phyloP scores from a whole-genome alignment of 192 early-diverging fungal genomes.

The Dimargaris cristalligena region DNA sequence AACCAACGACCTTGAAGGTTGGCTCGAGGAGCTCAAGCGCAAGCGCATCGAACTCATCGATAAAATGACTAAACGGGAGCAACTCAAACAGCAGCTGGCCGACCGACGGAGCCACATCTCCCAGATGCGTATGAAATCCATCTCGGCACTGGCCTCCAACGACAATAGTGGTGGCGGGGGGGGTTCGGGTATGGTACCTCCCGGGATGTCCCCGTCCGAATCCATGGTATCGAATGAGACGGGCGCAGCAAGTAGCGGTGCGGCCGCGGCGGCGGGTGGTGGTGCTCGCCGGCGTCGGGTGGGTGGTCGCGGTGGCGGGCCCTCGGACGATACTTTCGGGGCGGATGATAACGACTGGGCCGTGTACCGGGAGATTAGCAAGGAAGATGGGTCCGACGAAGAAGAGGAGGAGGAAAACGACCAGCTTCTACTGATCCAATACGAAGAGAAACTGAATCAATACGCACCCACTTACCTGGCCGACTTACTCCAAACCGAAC shows the following conservation, averaged over 20 bases:
- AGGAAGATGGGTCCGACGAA: constrained; percentile 67
- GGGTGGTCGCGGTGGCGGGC: constrained; percentile 21
- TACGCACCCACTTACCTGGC: constrained; percentile 62
- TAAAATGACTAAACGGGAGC: constrained; percentile 48
- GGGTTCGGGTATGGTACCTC: background rate
- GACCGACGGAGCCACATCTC: constrained; percentile 80
- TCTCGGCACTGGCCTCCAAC: constrained; percentile 58
- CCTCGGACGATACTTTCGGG: constrained; percentile 78
- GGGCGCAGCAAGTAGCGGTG: background rate
- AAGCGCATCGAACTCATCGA: constrained; percentile 44
- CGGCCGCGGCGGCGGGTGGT: background rate
- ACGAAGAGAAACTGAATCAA: constrained; percentile 48
- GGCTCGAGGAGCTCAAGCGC: constrained; percentile 48
- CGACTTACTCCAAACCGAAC: constrained; percentile 48
- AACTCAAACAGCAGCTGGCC: constrained; percentile 55
- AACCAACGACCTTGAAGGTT: constrained; percentile 42
- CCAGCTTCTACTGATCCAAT: constrained; percentile 41
- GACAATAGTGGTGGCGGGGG: constrained; percentile 17
- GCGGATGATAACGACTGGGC: constrained; percentile 85
- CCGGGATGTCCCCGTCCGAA: constrained; percentile 4
- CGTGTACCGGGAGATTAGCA: constrained; percentile 80
- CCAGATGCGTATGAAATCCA: constrained; percentile 66
- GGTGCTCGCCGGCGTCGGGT: too few species aligned
- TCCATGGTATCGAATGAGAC: background rate
- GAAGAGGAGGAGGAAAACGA: constrained; percentile 65